phyloP scores from a whole-genome alignment of 192 early-diverging fungal species.

The Podila epigama region DNA sequence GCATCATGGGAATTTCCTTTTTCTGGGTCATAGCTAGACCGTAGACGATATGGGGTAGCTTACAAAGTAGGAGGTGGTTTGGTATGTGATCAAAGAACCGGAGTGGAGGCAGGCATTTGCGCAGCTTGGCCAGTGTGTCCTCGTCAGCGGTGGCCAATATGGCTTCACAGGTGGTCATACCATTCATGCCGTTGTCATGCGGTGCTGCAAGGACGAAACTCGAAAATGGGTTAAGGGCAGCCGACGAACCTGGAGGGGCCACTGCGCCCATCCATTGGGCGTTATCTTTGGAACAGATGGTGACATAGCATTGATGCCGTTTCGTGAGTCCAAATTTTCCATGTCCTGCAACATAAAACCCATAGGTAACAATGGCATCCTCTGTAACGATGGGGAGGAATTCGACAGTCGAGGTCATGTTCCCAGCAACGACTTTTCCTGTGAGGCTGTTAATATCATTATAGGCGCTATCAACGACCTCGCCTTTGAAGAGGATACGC shows the following conservation, averaged over 20 bases:
- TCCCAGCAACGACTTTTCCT: constrained; percentile 11
- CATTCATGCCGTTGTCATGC: constrained; percentile 36
- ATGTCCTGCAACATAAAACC: constrained; percentile 17
- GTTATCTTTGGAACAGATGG: constrained; percentile 14
- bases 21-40: constrained; percentile 29
- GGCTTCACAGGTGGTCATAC: constrained; percentile 14
- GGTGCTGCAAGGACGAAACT: constrained; percentile 26
- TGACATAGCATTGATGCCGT: constrained; percentile 26
- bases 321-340: constrained; percentile 11
- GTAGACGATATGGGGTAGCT: constrained; percentile 26
- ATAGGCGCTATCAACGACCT: constrained; percentile 6
- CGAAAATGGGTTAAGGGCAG: constrained; percentile 14
- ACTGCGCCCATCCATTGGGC: constrained; percentile 17
- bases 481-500: background rate
- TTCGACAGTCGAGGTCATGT: constrained; percentile 18
- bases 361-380: constrained; percentile 28
- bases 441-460: constrained; percentile 17
- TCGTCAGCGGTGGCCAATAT: constrained; percentile 13
- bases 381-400: constrained; percentile 20
- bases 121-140: constrained; percentile 1
- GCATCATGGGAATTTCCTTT: constrained; percentile 29
- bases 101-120: constrained; percentile 5
- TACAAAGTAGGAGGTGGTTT: constrained; percentile 1
- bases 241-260: constrained; percentile 12
- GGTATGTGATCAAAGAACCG: constrained; percentile 13